Base-by-base conservation (phyloP, 2,329 filamentous ascomycete species). In the Fusarium verrucosum region DNA sequence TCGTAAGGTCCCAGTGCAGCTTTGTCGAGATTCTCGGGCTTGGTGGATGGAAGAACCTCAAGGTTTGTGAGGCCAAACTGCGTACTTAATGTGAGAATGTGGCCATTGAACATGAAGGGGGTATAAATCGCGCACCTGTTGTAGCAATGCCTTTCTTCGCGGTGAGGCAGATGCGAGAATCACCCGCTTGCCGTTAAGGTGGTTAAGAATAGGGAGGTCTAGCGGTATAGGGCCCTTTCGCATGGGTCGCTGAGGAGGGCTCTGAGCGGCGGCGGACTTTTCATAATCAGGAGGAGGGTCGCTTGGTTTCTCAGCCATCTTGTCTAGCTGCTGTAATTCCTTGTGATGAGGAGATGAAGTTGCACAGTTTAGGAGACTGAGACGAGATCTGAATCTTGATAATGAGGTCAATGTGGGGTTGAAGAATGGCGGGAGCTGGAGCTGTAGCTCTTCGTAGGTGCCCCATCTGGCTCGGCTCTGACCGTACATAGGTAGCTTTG, bases 151-250 rank as follows among this genome's bases (percentile, higher is more conserved):
- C 76, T 89, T 91, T 50, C 95, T 86, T 40, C 95, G 85, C 0
- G 95, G 95, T 2, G 94, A 97, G 19, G 91, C 88, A 4, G 94
- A 97, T 49, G 95, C 95, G 25, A 99, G 89, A 68, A 99, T 91
- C 7, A 97, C 88, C 65, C 94, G 85, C 76, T 91, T 92, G 51
- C 85, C 85, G 72, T 90, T 88, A 65, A 99, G 86, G 72, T 89
- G 83, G 70, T 86, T 86, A 58, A 99, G 81, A 53, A 93, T 89
- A 16, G 94, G 94, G 17, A 98, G 84, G 61, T 92, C 85, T 62
- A 98, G 86, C 2, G 91, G 91, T 38, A 86, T 82, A 9, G 87
- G 87, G 14, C 82, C 82, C 51, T 81, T 81, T 50, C 78, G 79
- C 46, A 78, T 68, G n/a, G 66, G 72, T 13, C 70, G 73, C 33